A percentile compares a stretch with the other conserved stretches of the same genome.
Conservation (phyloP, 2,329 filamentous ascomycete genomes). For the Cladosporium sp. region DNA sequence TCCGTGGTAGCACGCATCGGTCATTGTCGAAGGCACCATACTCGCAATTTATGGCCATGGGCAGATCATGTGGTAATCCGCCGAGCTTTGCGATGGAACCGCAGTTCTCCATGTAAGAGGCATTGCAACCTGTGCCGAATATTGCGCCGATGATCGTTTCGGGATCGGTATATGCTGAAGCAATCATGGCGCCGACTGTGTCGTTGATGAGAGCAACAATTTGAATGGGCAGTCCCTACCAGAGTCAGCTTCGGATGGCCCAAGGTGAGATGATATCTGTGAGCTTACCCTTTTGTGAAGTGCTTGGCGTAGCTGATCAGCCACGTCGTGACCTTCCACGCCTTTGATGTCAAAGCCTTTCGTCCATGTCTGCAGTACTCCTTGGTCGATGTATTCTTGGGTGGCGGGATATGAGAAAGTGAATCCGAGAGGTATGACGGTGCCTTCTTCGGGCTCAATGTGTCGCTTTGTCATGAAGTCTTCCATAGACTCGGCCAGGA, state of each 20-base stretch:
- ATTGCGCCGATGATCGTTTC: constrained; percentile 86
- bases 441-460: constrained; percentile 54
- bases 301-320: constrained; percentile 80
- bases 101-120: constrained; percentile 85
- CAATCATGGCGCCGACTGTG: constrained; percentile 86
- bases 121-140: constrained; percentile 91
- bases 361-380: constrained; percentile 90
- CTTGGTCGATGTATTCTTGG: constrained; percentile 90
- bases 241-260: constrained; percentile 16
- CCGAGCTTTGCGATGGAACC: constrained; percentile 80
- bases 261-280: not conserved
- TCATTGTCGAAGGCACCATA: constrained; percentile 98
- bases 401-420: constrained; percentile 96
- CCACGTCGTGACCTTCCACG: constrained; percentile 86
- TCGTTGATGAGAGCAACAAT: constrained; percentile 86
- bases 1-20: constrained; percentile 80
- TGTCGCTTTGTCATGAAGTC: constrained; percentile 91
- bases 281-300: constrained; percentile 62
- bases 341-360: constrained; percentile 94
- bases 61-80: constrained; percentile 68
- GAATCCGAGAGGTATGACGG: constrained; percentile 76
- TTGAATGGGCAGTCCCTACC: constrained; percentile 75
- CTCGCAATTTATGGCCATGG: constrained; percentile 97
- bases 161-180: constrained; percentile 81
- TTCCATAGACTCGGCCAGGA: constrained; percentile 87